Evolutionary conservation across 1,139 yeast species (phyloP).

Genomic region (Candida sanyaensis): DNA sequence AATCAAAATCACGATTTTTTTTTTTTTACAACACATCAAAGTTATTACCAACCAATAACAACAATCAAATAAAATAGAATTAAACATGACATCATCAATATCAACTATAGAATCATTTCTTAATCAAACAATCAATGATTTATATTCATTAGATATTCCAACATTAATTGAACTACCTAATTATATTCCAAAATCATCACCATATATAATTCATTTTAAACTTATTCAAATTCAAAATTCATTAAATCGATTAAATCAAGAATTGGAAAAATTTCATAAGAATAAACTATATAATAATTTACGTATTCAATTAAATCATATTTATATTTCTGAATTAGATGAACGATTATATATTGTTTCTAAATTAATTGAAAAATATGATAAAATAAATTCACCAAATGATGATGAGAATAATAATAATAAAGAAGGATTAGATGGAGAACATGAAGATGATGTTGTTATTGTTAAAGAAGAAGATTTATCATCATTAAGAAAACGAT

Average conservation of each 20-base stretch:
- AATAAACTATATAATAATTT: conserved; percentile 15
- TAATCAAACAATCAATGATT: conserved; percentile 18
- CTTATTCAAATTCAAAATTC: conserved; percentile 19
- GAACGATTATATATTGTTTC: conserved; percentile 25
- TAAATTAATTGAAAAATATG: conserved; percentile 18
- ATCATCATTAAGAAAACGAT: conserved; percentile 25
- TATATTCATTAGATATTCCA: conserved; percentile 19
- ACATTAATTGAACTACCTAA: conserved; percentile 4
- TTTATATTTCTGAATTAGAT: conserved; percentile 21
- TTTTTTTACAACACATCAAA: background rate
- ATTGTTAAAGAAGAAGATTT: conserved; percentile 20
- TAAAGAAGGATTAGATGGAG: no score
- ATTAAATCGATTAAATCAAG: conserved; percentile 6
- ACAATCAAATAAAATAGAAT: background rate
- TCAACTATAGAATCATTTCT: conserved; percentile 14
- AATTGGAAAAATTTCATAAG: conserved; percentile 13
- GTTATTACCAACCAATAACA: background rate
- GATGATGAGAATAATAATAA: background rate
- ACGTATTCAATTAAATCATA: conserved; percentile 12
- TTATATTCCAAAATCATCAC: conserved; percentile 17
- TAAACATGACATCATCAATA: conserved; percentile 11
- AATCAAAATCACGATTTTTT: no score
- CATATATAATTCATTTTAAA: conserved; percentile 25
- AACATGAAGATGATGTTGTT: conserved; percentile 1
- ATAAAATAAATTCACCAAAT: conserved; percentile 10